Percentiles rank a stretch among this genome's conserved stretches.
phyloP scores from a whole-genome alignment of 2,329 filamentous ascomycete species.

The Calycina herbarum region DNA sequence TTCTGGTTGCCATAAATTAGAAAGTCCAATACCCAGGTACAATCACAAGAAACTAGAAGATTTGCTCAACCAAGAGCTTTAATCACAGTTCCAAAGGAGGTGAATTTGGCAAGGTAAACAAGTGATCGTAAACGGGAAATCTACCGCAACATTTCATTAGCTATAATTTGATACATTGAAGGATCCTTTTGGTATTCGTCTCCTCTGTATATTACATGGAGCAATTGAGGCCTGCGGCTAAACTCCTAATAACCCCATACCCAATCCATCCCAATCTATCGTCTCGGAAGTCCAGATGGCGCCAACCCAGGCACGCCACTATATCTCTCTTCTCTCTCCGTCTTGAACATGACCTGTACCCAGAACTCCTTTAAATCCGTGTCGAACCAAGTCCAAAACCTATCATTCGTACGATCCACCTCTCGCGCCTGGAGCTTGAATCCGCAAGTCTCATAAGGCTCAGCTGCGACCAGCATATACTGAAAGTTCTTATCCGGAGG shows the following conservation, averaged over 20 bases:
- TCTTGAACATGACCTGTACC: conserved; percentile 98
- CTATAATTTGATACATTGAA: neutral
- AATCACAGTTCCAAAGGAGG: too few species aligned
- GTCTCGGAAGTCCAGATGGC: conserved; percentile 29
- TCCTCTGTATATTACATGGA: neutral
- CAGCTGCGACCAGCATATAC: conserved; percentile 91
- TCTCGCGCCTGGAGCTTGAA: conserved; percentile 96
- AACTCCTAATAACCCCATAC: conserved; percentile 9
- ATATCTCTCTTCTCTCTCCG: conserved; percentile 91
- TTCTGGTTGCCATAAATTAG: neutral
- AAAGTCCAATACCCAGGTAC: neutral
- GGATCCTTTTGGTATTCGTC: neutral
- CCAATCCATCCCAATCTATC: conserved; percentile 18
- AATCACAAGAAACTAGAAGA: too few species aligned
- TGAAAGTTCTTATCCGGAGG: conserved; percentile 89
- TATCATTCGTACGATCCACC: conserved; percentile 83
- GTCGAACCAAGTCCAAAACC: conserved; percentile 95
- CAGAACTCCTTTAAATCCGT: conserved; percentile 95
- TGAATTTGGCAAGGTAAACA: too few species aligned
- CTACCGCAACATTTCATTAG: neutral
- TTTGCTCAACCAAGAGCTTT: too few species aligned
- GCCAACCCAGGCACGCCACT: conserved; percentile 63
- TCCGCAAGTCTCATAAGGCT: conserved; percentile 95
- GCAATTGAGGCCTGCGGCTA: neutral
- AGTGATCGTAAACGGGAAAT: too few species aligned